These are phyloP conservation scores for Pterocarpus macrocarpus DNA, from an alignment of 306 rosid genomes.

Conservation along the genomic window DNA sequence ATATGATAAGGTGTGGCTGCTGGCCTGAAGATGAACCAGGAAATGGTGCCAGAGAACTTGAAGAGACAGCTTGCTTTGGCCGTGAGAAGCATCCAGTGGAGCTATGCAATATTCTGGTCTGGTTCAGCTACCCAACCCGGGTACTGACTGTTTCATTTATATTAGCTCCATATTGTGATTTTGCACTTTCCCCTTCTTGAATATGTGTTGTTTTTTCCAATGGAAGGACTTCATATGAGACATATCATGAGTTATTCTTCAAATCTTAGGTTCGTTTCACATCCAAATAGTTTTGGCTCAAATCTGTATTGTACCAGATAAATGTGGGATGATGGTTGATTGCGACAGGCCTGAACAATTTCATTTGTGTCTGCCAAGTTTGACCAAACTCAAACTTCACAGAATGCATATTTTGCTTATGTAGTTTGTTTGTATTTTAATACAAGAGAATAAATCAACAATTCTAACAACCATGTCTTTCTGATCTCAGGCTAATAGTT, in stretches of 20 bases:
- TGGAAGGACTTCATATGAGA: constrained; percentile 18
- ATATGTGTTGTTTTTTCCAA: neutral
- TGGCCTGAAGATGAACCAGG: constrained; percentile 26
- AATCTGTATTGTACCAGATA: neutral
- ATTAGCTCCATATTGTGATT: neutral
- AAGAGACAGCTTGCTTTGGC: constrained; percentile 82
- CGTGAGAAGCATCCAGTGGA: constrained; percentile 87
- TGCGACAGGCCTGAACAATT: neutral
- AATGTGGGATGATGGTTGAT: neutral
- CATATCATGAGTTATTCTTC: too few species aligned
- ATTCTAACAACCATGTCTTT: constrained; percentile 5
- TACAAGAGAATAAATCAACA: constrained; percentile 10
- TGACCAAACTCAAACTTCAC: constrained; percentile 8
- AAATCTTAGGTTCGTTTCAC: neutral
- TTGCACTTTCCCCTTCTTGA: constrained; percentile 7
- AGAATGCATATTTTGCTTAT: constrained; percentile 25
- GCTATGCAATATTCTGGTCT: constrained; percentile 87
- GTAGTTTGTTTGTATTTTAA: constrained; percentile 16
- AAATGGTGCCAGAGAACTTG: constrained; percentile 62
- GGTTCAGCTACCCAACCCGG: constrained; percentile 68
- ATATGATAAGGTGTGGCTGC: constrained; percentile 45
- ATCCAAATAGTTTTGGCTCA: constrained; percentile 1
- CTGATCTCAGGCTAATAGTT: neutral
- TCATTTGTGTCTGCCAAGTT: neutral
- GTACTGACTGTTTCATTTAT: constrained; percentile 52